These are phyloP conservation scores for Ascochyta lentis DNA, from an alignment of 2,329 filamentous ascomycete species.

Conservation along the genomic window DNA sequence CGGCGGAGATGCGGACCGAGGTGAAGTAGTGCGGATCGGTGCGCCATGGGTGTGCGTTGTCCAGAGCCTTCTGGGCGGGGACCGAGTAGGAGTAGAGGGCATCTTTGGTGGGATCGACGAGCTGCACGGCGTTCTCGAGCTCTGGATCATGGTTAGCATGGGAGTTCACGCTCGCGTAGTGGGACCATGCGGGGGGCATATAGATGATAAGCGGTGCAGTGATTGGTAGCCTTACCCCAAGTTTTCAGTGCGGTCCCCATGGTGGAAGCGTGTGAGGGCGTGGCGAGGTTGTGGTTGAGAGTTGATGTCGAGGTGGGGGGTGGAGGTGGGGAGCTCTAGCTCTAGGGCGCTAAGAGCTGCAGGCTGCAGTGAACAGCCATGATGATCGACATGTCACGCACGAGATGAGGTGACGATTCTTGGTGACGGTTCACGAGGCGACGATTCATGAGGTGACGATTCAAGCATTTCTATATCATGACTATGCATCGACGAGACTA, in stretches of 20 bases:
- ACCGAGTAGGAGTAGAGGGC: constrained; percentile 86
- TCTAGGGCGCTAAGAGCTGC: constrained; percentile 10
- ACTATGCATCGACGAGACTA: background rate
- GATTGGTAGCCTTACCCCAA: constrained; percentile 39
- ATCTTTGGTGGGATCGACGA: constrained; percentile 86
- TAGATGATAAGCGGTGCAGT: background rate
- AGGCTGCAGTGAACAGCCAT: background rate
- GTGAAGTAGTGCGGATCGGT: constrained; percentile 88
- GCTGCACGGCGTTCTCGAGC: constrained; percentile 80
- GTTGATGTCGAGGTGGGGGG: constrained; percentile 18
- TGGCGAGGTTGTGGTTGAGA: constrained; percentile 15
- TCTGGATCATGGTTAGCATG: constrained; percentile 61
- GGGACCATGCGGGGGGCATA: constrained; percentile 10
- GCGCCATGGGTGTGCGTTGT: constrained; percentile 74
- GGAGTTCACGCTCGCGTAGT: constrained; percentile 6
- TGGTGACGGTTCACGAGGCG: too few relatives aligned
- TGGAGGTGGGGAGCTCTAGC: constrained; percentile 34
- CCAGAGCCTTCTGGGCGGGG: constrained; percentile 70
- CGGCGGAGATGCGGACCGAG: constrained; percentile 87
- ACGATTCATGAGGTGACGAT: background rate
- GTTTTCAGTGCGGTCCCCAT: constrained; percentile 48
- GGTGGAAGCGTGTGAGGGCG: constrained; percentile 14
- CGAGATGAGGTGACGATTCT: background rate
- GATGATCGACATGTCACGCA: background rate
- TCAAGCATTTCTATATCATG: background rate